Conservation (phyloP, 1,284 basidiomycete species). For the Apiotrichum porosum region DNA sequence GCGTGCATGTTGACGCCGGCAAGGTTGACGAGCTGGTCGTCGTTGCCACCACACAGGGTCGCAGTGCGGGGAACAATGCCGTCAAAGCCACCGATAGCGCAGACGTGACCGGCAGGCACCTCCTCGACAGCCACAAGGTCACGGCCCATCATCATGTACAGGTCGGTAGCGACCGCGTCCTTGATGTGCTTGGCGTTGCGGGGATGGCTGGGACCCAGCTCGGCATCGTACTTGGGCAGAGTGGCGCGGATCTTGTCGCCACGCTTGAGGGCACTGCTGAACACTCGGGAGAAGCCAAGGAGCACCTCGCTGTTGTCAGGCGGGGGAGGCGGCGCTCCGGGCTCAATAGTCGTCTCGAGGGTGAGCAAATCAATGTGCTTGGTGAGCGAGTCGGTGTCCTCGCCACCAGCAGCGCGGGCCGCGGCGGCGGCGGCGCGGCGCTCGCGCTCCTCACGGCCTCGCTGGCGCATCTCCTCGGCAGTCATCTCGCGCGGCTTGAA, state of each 20-base stretch:
- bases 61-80: constrained; percentile 87
- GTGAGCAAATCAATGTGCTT: constrained; percentile 12
- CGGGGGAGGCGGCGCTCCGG: constrained; percentile 9
- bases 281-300: constrained; percentile 88
- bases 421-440: constrained; percentile 49
- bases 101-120: constrained; percentile 93
- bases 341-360: constrained; percentile 26
- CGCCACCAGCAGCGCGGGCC: constrained; percentile 20
- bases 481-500: constrained; percentile 71
- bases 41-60: constrained; percentile 69
- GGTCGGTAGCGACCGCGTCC: constrained; percentile 62
- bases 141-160: constrained; percentile 98
- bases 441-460: constrained; percentile 62
- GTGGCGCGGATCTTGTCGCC: constrained; percentile 68
- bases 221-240: constrained; percentile 82
- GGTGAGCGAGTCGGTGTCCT: constrained; percentile 15
- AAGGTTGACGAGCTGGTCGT: constrained; percentile 67
- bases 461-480: constrained; percentile 78
- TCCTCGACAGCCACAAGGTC: constrained; percentile 78
- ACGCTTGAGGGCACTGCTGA: constrained; percentile 74
- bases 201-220: constrained; percentile 62
- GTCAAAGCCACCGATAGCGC: constrained; percentile 85
- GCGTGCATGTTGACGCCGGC: constrained; percentile 68
- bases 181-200: constrained; percentile 64
- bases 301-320: constrained; percentile 56